Evolutionary conservation across 345 rosid species (phyloP).

Genomic region (Draba incana): DNA sequence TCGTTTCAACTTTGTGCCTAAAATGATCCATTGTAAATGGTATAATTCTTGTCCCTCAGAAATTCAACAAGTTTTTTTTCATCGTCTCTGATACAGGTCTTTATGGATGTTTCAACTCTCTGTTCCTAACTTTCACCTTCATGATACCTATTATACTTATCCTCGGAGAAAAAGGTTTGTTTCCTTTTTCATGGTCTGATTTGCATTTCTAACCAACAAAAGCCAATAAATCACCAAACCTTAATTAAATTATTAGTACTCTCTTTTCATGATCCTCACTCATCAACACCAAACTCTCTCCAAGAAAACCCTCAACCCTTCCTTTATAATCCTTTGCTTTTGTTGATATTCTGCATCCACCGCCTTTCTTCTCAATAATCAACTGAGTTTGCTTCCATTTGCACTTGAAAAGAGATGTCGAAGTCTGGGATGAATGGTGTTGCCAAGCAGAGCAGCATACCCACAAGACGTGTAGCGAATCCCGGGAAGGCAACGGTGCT

Average conservation of each 20-base stretch:
- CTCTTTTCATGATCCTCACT: constrained; percentile 54
- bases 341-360: constrained; percentile 33
- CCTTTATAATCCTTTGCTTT: constrained; percentile 48
- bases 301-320: constrained; percentile 47
- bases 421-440: constrained; percentile 37
- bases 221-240: constrained; percentile 51
- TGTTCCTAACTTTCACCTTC: constrained; percentile 42
- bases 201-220: constrained; percentile 46
- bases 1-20: not conserved
- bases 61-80: constrained; percentile 18
- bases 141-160: constrained; percentile 14
- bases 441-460: constrained; percentile 30
- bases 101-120: constrained; percentile 8
- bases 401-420: constrained; percentile 48
- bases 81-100: constrained; percentile 29
- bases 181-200: constrained; percentile 26
- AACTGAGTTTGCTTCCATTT: constrained; percentile 24
- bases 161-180: constrained; percentile 35
- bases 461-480: constrained; percentile 52
- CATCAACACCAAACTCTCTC: constrained; percentile 61
- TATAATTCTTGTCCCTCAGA: constrained; percentile 8
- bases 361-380: constrained; percentile 36
- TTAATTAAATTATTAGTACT: constrained; percentile 31
- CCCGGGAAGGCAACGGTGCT: constrained; percentile 85
- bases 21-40: not conserved